Percentiles rank a stretch among this genome's conserved stretches.
These are phyloP conservation scores for Posidonia australis DNA, from an alignment of 106 monocot genomes.

Conservation along the genomic window DNA sequence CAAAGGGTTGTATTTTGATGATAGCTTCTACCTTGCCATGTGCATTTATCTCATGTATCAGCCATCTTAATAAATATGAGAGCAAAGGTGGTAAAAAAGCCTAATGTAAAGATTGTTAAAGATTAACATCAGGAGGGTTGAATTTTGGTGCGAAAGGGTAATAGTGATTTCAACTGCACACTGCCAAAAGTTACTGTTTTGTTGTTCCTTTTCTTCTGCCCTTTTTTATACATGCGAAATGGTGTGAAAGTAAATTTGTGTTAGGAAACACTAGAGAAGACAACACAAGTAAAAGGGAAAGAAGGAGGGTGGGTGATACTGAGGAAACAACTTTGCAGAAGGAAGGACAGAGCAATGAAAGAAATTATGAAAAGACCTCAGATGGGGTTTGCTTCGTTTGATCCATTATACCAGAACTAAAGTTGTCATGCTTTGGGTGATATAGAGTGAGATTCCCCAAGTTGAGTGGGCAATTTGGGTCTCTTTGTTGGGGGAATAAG, in stretches of 20 bases:
- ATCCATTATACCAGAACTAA: slow-evolving; percentile 10
- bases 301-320: not conserved
- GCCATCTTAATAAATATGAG: too few relatives aligned
- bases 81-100: too few relatives aligned
- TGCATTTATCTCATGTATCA: too few relatives aligned
- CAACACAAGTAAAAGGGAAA: slow-evolving; percentile 12
- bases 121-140: too few relatives aligned
- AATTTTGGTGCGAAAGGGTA: not conserved
- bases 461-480: not conserved
- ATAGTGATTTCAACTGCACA: not conserved
- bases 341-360: not conserved
- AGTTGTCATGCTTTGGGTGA: slow-evolving; percentile 9
- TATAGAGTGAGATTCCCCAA: slow-evolving; percentile 7
- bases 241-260: not conserved
- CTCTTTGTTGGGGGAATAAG: not conserved
- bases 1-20: too few relatives aligned
- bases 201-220: too few relatives aligned
- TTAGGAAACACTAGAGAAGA: not conserved
- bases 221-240: not conserved
- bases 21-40: too few relatives aligned
- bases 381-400: slow-evolving; percentile 9
- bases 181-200: not conserved
- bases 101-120: too few relatives aligned
- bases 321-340: slow-evolving; percentile 5
- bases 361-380: slow-evolving; percentile 1